phyloP scores from a whole-genome alignment of 75 land plant species.

The Cupressus sempervirens region DNA sequence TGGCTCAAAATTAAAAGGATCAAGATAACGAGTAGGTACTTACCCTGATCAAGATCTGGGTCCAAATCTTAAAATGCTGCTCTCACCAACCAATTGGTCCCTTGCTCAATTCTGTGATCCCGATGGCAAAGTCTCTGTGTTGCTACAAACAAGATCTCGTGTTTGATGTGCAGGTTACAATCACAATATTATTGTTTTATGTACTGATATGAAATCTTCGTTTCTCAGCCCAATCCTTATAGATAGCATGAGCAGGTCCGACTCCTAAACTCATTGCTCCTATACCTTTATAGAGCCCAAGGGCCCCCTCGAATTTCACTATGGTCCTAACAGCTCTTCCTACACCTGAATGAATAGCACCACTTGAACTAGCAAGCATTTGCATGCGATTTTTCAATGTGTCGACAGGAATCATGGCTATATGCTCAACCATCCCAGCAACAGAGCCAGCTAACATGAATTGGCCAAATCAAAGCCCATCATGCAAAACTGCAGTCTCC shows the following conservation, averaged over 20 bases:
- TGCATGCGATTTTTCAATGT: conserved; percentile 46
- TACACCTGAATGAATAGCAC: conserved; percentile 19
- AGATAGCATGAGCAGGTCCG: conserved; percentile 48
- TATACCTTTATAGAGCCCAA: conserved; percentile 39
- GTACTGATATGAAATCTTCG: too few relatives aligned
- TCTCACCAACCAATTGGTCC: too few relatives aligned
- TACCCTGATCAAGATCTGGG: too few relatives aligned
- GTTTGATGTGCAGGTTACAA: too few relatives aligned
- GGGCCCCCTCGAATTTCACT: conserved; percentile 32
- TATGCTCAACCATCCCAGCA: conserved; percentile 46
- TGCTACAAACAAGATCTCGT: too few relatives aligned
- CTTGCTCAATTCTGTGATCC: too few relatives aligned
- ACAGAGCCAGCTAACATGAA: conserved; percentile 45
- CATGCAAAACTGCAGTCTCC: conserved; percentile 11
- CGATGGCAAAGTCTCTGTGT: too few relatives aligned
- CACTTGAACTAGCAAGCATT: conserved; percentile 32
- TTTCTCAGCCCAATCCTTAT: too few relatives aligned
- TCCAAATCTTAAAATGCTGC: too few relatives aligned
- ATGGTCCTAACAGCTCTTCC: conserved; percentile 18
- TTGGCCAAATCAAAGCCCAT: conserved; percentile 37
- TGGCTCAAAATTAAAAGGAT: too few relatives aligned
- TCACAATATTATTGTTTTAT: too few relatives aligned
- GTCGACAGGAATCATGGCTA: conserved; percentile 49
- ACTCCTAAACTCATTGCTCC: conserved; percentile 48
- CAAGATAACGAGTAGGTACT: too few relatives aligned